These are phyloP conservation scores for Leucosporidium yakuticum DNA, from an alignment of 768 basidiomycete species.

Conservation along the genomic window DNA sequence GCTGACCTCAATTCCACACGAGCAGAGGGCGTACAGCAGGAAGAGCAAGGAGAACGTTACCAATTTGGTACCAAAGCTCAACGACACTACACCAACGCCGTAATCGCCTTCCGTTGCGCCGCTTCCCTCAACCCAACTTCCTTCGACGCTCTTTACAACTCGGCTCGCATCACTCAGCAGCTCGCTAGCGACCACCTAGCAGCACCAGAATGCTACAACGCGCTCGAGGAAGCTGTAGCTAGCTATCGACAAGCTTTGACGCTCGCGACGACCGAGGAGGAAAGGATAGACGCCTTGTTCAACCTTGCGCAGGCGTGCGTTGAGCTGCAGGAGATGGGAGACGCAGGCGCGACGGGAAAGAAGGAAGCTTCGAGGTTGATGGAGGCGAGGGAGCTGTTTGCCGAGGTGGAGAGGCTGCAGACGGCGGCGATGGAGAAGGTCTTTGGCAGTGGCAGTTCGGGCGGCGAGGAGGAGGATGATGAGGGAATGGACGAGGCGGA, in stretches of 20 bases:
- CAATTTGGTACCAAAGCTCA: slow-evolving; percentile 18
- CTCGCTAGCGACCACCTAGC: slow-evolving; percentile 27
- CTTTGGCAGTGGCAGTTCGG: slow-evolving; percentile 5
- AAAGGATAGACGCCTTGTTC: slow-evolving; percentile 26
- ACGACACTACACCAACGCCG: slow-evolving; percentile 22
- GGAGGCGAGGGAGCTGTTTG: slow-evolving; percentile 26
- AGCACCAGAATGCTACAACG: neutral
- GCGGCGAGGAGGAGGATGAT: neutral
- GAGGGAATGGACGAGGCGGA: slow-evolving; percentile 2
- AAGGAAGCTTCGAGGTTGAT: neutral
- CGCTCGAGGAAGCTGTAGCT: slow-evolving; percentile 9
- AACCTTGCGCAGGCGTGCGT: slow-evolving; percentile 28
- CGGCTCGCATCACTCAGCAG: slow-evolving; percentile 13
- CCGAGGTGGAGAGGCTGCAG: slow-evolving; percentile 27
- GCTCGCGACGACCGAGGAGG: neutral
- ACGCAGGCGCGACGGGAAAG: neutral
- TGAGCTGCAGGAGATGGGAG: slow-evolving; percentile 14
- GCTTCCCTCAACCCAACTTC: slow-evolving; percentile 2
- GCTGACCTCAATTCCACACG: no score
- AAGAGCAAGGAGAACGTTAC: slow-evolving; percentile 33
- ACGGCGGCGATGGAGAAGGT: slow-evolving; percentile 21
- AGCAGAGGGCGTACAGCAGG: slow-evolving; percentile 28
- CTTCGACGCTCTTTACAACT: slow-evolving; percentile 32
- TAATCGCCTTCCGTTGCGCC: slow-evolving; percentile 17
- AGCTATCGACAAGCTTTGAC: slow-evolving; percentile 21